Percentiles rank a stretch among this genome's conserved stretches.
phyloP scores from a whole-genome alignment of 441 rosid species.

The Adansonia gregorii region DNA sequence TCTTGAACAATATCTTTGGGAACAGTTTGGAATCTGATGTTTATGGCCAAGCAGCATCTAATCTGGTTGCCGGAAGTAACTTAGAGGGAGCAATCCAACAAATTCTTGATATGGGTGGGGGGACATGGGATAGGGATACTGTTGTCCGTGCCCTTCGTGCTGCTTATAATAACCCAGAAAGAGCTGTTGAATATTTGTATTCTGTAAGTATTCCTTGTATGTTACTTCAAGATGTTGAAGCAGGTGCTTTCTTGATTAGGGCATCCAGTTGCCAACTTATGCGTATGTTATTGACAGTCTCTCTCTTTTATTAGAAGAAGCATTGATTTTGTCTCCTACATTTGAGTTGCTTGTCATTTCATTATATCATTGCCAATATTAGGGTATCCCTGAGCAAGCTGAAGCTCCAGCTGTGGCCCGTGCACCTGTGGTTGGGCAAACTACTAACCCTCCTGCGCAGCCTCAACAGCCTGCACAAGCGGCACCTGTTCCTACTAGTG shows the following conservation, averaged over 20 bases:
- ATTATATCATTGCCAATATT: conserved; percentile 13
- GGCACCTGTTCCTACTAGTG: conserved; percentile 45
- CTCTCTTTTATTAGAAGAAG: not conserved
- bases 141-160: conserved; percentile 89
- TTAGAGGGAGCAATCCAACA: conserved; percentile 82
- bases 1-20: conserved; percentile 17
- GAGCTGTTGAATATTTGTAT: conserved; percentile 94
- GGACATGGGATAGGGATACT: conserved; percentile 84
- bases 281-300: not conserved
- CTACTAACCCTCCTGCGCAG: conserved; percentile 55
- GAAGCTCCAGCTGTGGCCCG: conserved; percentile 67
- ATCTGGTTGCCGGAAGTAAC: conserved; percentile 79
- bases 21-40: conserved; percentile 59
- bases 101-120: conserved; percentile 95
- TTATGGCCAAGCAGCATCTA: conserved; percentile 86
- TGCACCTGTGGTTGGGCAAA: conserved; percentile 56
- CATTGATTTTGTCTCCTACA: not conserved
- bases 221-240: not conserved
- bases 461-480: conserved; percentile 56
- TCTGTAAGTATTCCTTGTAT: conserved; percentile 47
- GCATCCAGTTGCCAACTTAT: no score
- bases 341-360: not conserved
- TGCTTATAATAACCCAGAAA: conserved; percentile 89
- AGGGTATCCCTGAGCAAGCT: conserved; percentile 95
- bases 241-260: not conserved